phyloP scores from a whole-genome alignment of 169 alveolate genomes.

The Plasmodium blacklocki region DNA sequence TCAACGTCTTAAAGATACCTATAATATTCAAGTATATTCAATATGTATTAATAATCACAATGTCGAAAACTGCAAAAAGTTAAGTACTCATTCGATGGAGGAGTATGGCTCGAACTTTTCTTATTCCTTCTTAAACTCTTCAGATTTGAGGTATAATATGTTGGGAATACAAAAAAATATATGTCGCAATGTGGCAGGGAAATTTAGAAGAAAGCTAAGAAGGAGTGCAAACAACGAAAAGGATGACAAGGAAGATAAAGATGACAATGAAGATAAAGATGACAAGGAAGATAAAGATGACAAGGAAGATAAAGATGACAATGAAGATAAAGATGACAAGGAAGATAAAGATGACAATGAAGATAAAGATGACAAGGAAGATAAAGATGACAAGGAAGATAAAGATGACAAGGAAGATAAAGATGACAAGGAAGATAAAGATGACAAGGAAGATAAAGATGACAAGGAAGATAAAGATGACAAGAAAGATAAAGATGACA shows the following conservation, averaged over 20 bases:
- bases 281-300: no score
- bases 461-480: neutral
- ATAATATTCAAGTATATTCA: slow-evolving; percentile 26
- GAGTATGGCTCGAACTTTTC: neutral
- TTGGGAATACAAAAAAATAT: slow-evolving; percentile 19
- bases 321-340: neutral
- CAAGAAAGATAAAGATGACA: neutral
- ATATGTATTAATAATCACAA: slow-evolving; percentile 15
- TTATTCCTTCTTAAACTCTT: neutral
- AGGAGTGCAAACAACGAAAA: neutral
- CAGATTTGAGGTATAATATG: slow-evolving; percentile 2
- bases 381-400: no score
- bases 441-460: neutral
- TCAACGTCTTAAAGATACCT: neutral
- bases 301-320: neutral
- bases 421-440: neutral
- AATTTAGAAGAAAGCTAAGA: neutral
- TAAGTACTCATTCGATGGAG: neutral
- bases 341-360: neutral
- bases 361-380: neutral
- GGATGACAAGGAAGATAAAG: neutral
- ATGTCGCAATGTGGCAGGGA: neutral
- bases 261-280: neutral
- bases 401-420: neutral
- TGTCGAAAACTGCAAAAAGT: neutral